Percentiles rank a stretch among this genome's conserved stretches.
These are phyloP conservation scores for Suillus bovinus DNA, from an alignment of 768 basidiomycete genomes.

Conservation along the genomic window DNA sequence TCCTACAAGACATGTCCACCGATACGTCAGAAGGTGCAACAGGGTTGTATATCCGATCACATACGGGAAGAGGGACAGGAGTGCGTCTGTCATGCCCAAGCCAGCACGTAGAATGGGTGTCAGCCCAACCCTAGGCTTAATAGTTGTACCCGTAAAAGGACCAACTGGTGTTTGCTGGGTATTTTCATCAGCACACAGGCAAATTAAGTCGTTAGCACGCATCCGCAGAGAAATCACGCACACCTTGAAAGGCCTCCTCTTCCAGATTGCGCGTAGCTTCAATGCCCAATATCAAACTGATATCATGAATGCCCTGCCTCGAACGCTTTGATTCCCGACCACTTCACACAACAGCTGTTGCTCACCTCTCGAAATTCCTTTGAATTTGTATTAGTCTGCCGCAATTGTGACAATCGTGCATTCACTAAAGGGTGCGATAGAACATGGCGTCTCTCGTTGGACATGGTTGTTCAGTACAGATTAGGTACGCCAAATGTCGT, in stretches of 20 bases:
- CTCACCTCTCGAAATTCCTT: conserved; percentile 81
- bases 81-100: conserved; percentile 87
- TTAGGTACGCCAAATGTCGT: background rate
- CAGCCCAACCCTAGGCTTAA: conserved; percentile 81
- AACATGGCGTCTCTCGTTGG: conserved; percentile 42
- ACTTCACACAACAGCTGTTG: conserved; percentile 1
- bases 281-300: conserved; percentile 79
- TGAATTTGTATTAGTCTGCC: conserved; percentile 56
- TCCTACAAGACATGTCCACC: conserved; percentile 36
- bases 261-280: conserved; percentile 76
- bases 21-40: conserved; percentile 8
- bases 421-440: conserved; percentile 74
- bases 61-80: conserved; percentile 84
- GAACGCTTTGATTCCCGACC: conserved; percentile 6
- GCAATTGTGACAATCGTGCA: conserved; percentile 69
- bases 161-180: conserved; percentile 75
- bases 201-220: conserved; percentile 9
- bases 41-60: conserved; percentile 29
- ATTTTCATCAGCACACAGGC: background rate
- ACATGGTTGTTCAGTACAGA: conserved; percentile 25
- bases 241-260: conserved; percentile 62
- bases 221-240: conserved; percentile 35
- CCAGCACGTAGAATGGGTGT: conserved; percentile 94
- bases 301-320: conserved; percentile 67
- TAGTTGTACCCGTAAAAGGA: conserved; percentile 69